phyloP scores from a whole-genome alignment of 2,329 filamentous ascomycete genomes.

The Aspergillus bombycis region DNA sequence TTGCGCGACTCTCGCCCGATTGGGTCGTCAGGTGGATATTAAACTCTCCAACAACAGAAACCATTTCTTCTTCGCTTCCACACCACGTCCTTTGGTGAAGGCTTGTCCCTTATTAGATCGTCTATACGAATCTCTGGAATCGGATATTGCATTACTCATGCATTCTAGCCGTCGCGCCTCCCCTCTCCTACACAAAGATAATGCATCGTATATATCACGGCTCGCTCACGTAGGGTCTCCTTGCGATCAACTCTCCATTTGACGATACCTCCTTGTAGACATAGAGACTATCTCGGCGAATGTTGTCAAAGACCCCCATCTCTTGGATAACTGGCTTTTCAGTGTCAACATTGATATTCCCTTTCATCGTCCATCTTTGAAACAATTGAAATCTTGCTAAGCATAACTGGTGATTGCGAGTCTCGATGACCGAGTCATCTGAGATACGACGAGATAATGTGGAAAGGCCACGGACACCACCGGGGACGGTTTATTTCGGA shows the following conservation, averaged over 20 bases:
- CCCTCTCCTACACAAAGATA: background rate
- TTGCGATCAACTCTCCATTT: background rate
- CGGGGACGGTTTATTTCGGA: conserved; percentile 10
- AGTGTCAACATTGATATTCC: background rate
- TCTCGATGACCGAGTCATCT: background rate
- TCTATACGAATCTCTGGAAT: background rate
- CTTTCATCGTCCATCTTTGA: conserved; percentile 6
- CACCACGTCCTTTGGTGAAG: background rate
- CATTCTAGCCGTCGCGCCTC: background rate
- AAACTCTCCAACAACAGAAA: background rate
- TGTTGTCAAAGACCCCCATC: background rate
- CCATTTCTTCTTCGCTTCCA: background rate
- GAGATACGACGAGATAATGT: background rate
- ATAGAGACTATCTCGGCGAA: background rate
- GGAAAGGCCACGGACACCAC: background rate
- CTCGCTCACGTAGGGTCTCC: background rate
- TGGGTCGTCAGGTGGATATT: background rate
- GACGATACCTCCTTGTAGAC: background rate
- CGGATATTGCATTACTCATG: background rate
- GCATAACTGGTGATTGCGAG: background rate
- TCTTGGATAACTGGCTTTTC: background rate
- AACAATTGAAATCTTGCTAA: background rate
- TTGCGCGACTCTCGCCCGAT: conserved; percentile 10
- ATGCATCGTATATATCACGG: background rate
- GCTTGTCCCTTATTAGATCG: background rate